Evolutionary conservation across 1,284 basidiomycete species (phyloP), one percentile per base, ranked within the genome.

Genomic region (Fistulinella cinereoalba): DNA sequence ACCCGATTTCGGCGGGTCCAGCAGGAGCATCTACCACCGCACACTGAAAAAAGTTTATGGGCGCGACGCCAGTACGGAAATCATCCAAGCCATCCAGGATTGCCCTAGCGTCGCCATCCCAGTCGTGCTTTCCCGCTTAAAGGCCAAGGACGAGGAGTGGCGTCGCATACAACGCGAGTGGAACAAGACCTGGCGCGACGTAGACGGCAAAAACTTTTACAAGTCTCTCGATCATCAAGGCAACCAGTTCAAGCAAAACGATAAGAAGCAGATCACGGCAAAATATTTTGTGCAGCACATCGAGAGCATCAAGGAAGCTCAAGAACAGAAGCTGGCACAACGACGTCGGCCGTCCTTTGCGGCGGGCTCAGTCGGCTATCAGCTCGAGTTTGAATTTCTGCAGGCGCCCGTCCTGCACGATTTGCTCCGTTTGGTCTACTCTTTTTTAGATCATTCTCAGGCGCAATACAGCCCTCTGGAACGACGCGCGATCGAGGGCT

Each of bases 121-220:
- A 3, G 92, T 99, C 53, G 92, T 99, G 6, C 80, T 99, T 7
- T 75, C 82, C 32, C 83, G 97, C 13, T 76, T 99, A 49, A 96
- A 93, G 74, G 85, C 87, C 64, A 97, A 97, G 70, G 92, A 97
- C 66, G 94, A 98, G 56, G 97, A 99, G 65, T 99, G 97, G 97
- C 87, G 92, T 66, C 79, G 90, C 28, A 85, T 89, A 21, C 91
- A 97, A 68, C 80, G 95, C 43, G 96, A 98, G 68, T 99, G 94
- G 93, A 93, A 90, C 71, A 83, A 90, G 52, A 94, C 95, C 19
- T 99, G 97, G 97, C 80, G 94, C 47, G 96, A 98, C 67, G 89
- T 97, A 37, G 96, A 98, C 61, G 87, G 86, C 47, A 92, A 93
- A 70, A 98, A 98, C 73, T 98, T 96, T 67, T 95, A 95, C 80